Evolutionary conservation across 768 basidiomycete genomes (phyloP), one percentile per base, ranked within the genome.

Genomic region (Mycena rebaudengoi): DNA sequence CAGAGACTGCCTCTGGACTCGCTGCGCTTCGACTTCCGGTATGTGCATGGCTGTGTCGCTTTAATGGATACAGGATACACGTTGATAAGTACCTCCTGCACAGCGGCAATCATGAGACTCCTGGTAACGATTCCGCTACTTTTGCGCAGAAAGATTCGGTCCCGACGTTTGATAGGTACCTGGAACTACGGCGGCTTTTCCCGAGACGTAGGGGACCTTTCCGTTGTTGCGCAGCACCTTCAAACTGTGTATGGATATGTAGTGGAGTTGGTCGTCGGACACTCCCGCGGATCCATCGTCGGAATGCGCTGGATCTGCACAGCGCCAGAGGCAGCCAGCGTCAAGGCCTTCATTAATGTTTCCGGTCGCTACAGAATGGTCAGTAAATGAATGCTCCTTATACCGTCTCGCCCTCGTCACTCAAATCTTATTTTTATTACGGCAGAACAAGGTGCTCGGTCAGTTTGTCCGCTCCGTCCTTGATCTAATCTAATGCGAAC

Each of bases 21-120:
- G 3, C 94, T 95, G 73, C 85, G 92, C 30, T 94, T 95, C 70
- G 93, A 95, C 74, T 95, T 95, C 77, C 86, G 92, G 91, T 93
- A 70, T 58, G 85, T 71, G 44, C 20, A 30, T 46, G 39, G 40
- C 53, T 13, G 52, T 46, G 46, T 37, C 18, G 32, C 25, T 7
- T 51, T 52, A 29, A 33, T 58, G 50, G 40, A 44, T 60, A 48
- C 62, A 60, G 60, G 54, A 16, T 35, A 35, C 41, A 23, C 49
- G 37, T 25, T 43, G 29, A 29, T 23, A 57, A 7, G 14, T 64
- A 43, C 55, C 48, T 12, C 35, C 35, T 10, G 41, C 40, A 7
- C 62, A 94, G 92, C 50, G 92, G 92, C 20, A 90, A 88, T 75
- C 88, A 92, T 73, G 93, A 95, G 77, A 89, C 89, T 5, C 81